Base-by-base conservation (phyloP, 371 early-diverging fungal genomes). In the Funneliformis caledonium region DNA sequence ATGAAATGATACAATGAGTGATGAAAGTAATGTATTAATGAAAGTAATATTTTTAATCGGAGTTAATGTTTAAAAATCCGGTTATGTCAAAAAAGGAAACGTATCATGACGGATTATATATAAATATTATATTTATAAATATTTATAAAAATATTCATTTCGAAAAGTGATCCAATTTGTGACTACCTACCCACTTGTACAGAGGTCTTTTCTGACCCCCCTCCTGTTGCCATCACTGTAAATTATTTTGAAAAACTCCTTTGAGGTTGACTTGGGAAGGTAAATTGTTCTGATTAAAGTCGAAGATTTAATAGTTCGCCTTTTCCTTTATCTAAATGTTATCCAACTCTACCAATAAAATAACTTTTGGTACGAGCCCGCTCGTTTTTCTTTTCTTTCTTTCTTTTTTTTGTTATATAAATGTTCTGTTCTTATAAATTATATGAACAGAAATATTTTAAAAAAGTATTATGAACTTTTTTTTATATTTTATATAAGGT, bases 111-210 rank as follows among this genome's bases (percentile, higher is more conserved):
- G 26, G 61, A 19, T n/a, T n/a, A n/a, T n/a, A n/a, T 61, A 9
- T 37, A 37, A 26, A 26, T 26, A 26, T 26, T 26, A 26, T 26
- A 26, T 26, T 26, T 37, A 37, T 37, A 37, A 61, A 59, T 22
- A 80, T 11, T 12, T 59, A 26, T 26, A 26, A 42, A 47, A n/a
- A 31, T 50, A 19, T 31, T 37, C 47, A 73, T 22, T 26, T 43
- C 12, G 19, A 56, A 47, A 12, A n/a, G 14, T 42, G 50, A 33
- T 43, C 14, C n/a, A 7, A 26, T 31, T 43, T 37, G 19, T 26
- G 37, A 33, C n/a, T 64, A 81, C 81, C 12, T 68, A 81, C 82
- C 82, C 9, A 81, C 82, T 78, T 77, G 78, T 69, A 81, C 82
- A 19, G 82, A 81, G 37, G 78, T 78, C 33, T 68, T 67, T n/a